Evolutionary conservation across 1,139 yeast genomes (phyloP), one percentile per base, ranked within the genome.

Genomic region (Nakaseomyces bracarensis): DNA sequence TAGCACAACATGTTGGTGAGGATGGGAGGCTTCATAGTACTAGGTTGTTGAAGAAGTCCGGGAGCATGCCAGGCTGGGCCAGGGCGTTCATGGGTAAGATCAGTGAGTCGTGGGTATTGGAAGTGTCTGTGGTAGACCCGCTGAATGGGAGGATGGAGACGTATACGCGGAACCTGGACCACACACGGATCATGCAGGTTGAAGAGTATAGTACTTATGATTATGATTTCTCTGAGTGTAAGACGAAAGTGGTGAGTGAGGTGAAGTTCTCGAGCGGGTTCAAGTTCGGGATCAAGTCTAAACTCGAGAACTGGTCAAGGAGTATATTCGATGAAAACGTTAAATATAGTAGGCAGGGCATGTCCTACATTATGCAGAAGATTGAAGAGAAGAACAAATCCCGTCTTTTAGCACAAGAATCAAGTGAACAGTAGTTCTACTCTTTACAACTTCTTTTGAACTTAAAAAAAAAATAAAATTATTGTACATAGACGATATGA

Each of bases 161-260:
- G 2, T 86, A 85, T 66, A 80, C 89, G 7, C 74, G 89, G 49
- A 91, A 91, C 60, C 66, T 91, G 41, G 97, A 91, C 60, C 96
- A 91, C 61, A 77, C 86, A 2, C 72, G 75, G 51, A 75, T 89
- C 45, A 73, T 91, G 46, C 71, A 81, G 50, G 83, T 91, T 15
- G 95, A 86, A 58, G 97, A 91, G 57, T 74, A 67, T 52, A 76
- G 86, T 28, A 68, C 67, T 1, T 89, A 78, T 58, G 51, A 58
- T 18, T 68, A 62, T 30, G 53, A 58, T 28, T 45, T 48, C n/a
- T 38, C 27, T 2, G 21, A 26, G n/a, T 43, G 46, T 10, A 45
- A 38, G 23, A 60, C 64, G 2, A 36, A 44, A 23, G 63, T 55
- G 15, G 43, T 50, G 28, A 58, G 75, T 43, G 67, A 70, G 43